Base-by-base conservation (phyloP, 1,284 basidiomycete genomes). In the Sporisorium scitamineum region DNA sequence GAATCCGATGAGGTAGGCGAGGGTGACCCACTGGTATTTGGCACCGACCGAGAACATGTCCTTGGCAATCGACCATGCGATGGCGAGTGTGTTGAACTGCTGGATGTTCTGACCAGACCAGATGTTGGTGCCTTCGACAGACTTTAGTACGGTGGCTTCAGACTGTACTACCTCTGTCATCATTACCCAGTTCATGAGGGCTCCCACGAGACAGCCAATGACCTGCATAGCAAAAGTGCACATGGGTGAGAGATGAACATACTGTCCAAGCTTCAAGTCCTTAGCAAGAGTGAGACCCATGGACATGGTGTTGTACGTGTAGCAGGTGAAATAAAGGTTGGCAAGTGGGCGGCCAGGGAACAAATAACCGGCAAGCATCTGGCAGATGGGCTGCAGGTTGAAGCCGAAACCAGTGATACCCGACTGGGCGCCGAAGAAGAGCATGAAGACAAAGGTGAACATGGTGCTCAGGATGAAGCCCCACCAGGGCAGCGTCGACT, bases 281-380 rank as follows among this genome's bases (percentile, higher is more conserved):
- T 18, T 39, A 10, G 64, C 50, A 14, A 80, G 74, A 6, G 62
- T 51, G 11, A 59, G 41, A 31, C 64, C 61, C 51, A 72, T 63
- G 9, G 52, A 34, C 26, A 67, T 53, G 41, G 75, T 57, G 57
- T 76, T 70, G 63, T 78, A 79, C 24, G 69, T 64, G 59, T 66
- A 80, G 61, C 61, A 62, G 3, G 65, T 59, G 54, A 79, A 79
- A 53, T 76, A 80, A 20, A 80, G 70, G 63, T 72, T 74, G 18
- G 79, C 76, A 42, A 80, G 58, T 2, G 79, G 79, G 22, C 75
- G 58, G 16, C 72, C 73, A 5, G 71, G 72, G 47, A 70, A 63
- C 4, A 78, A 34, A n/a, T 61, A 68, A 11, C 77, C 78, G 10
- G 61, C 77, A 29, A 80, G 56, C 78, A 79, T 72, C 64, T 80